These are phyloP conservation scores for Stygiomarasmius scandens DNA, from an alignment of 1,284 basidiomycete genomes.

Conservation along the genomic window DNA sequence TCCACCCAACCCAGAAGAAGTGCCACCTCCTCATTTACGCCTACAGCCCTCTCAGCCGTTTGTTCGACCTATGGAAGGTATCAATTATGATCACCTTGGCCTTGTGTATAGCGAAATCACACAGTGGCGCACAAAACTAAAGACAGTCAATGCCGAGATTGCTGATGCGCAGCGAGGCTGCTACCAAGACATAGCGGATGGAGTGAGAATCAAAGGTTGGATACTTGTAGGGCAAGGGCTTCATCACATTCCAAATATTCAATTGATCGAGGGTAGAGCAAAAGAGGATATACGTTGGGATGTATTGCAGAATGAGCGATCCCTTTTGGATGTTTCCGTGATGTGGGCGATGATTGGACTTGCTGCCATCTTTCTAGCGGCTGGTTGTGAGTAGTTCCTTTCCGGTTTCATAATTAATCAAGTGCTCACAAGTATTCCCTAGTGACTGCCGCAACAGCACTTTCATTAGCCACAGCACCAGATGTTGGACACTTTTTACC, in stretches of 20 bases:
- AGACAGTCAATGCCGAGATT: conserved; percentile 73
- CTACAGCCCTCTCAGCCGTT: conserved; percentile 70
- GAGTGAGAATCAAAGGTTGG: conserved; percentile 73
- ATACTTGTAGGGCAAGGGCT: conserved; percentile 73
- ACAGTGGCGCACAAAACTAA: conserved; percentile 67
- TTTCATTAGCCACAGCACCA: conserved; percentile 68
- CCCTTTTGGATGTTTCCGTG: conserved; percentile 41
- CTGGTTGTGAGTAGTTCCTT: conserved; percentile 55
- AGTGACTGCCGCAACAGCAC: conserved; percentile 73
- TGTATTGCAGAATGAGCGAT: conserved; percentile 65
- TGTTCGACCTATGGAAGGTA: conserved; percentile 68
- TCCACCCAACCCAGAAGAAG: conserved; percentile 31
- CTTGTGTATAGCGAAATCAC: conserved; percentile 69
- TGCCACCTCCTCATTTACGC: conserved; percentile 67
- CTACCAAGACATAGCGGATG: conserved; percentile 73
- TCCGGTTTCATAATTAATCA: neutral
- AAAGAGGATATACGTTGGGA: conserved; percentile 84
- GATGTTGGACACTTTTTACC: conserved; percentile 71
- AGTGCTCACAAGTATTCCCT: neutral
- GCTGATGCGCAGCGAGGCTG: conserved; percentile 62
- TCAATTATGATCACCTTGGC: conserved; percentile 66
- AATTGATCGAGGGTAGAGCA: conserved; percentile 73
- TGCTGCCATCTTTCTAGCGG: conserved; percentile 53
- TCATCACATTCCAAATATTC: conserved; percentile 60
- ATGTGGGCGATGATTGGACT: conserved; percentile 62